Conservation (phyloP, 345 rosid species). For the Anastatica hierochuntica region DNA sequence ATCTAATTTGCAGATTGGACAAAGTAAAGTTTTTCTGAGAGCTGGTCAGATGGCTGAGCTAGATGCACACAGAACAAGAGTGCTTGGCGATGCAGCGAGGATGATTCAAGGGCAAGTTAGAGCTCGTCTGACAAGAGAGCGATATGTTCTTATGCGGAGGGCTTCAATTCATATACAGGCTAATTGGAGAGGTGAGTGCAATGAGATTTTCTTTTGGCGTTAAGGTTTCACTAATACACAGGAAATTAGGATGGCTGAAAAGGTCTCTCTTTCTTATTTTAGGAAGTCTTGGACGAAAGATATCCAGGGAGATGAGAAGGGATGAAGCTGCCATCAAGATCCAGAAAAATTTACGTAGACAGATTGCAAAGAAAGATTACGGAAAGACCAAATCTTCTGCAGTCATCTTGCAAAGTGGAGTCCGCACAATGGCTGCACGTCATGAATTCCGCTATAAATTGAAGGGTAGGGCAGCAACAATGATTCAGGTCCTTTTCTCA, state of each 20-base stretch:
- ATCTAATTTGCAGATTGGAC: slow-evolving; percentile 55
- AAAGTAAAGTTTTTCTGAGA: slow-evolving; percentile 62
- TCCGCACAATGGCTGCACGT: slow-evolving; percentile 47
- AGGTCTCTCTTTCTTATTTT: slow-evolving; percentile 9
- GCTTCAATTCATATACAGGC: slow-evolving; percentile 60
- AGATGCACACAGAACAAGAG: slow-evolving; percentile 53
- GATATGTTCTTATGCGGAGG: slow-evolving; percentile 32
- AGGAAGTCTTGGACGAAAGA: slow-evolving; percentile 46
- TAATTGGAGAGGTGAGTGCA: slow-evolving; percentile 67
- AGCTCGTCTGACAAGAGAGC: slow-evolving; percentile 37
- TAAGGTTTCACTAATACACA: too few species aligned
- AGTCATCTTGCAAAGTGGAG: slow-evolving; percentile 46
- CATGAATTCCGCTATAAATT: slow-evolving; percentile 28
- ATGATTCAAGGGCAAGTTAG: slow-evolving; percentile 49
- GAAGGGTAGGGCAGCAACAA: slow-evolving; percentile 35
- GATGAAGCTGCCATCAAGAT: slow-evolving; percentile 59
- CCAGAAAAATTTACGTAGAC: slow-evolving; percentile 64
- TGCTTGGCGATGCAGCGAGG: slow-evolving; percentile 48
- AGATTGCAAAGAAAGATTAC: slow-evolving; percentile 39
- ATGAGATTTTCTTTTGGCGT: not conserved
- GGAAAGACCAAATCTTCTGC: slow-evolving; percentile 38
- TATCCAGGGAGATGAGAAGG: slow-evolving; percentile 32
- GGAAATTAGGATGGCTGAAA: not conserved
- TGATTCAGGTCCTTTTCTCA: slow-evolving; percentile 44
- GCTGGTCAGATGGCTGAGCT: slow-evolving; percentile 76